Evolutionary conservation across 257 asterid species (phyloP).

Genomic region (Ocimum tenuiflorum): DNA sequence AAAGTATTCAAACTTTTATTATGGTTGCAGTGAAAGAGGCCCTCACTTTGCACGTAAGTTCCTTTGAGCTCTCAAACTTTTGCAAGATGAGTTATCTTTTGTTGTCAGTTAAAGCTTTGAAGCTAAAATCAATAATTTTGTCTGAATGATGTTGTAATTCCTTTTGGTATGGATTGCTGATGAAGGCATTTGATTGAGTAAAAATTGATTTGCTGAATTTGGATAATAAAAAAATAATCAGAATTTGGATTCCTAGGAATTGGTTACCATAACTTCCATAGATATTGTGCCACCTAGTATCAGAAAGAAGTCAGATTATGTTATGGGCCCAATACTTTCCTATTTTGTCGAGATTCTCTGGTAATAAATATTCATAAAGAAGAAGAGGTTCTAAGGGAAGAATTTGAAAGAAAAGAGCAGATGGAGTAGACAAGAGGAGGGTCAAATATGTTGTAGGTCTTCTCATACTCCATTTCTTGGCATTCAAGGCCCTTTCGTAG

Average conservation of each 20-base stretch:
- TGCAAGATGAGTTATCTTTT: conserved; percentile 8
- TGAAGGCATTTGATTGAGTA: conserved; percentile 6
- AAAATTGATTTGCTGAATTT: conserved; percentile 11
- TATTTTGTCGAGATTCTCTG: too few relatives aligned
- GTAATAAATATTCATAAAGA: too few relatives aligned
- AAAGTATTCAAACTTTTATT: conserved; percentile 56
- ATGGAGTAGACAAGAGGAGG: too few relatives aligned
- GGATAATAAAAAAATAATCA: neutral
- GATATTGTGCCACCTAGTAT: neutral
- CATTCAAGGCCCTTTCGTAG: too few relatives aligned
- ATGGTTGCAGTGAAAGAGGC: conserved; percentile 84
- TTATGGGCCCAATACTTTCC: too few relatives aligned
- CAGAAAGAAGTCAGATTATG: neutral
- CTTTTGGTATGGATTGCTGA: neutral
- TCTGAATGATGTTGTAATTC: conserved; percentile 10
- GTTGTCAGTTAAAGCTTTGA: conserved; percentile 9
- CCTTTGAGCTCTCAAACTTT: conserved; percentile 8
- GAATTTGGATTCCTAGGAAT: conserved; percentile 3
- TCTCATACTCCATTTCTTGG: too few relatives aligned
- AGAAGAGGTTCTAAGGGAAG: too few relatives aligned
- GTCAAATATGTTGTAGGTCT: too few relatives aligned
- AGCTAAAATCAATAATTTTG: neutral
- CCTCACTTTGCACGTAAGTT: conserved; percentile 63
- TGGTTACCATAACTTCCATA: neutral
- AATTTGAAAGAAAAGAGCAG: too few relatives aligned